phyloP scores from a whole-genome alignment of 805 yeast species.

The Cyberlindnera sargentensis region DNA sequence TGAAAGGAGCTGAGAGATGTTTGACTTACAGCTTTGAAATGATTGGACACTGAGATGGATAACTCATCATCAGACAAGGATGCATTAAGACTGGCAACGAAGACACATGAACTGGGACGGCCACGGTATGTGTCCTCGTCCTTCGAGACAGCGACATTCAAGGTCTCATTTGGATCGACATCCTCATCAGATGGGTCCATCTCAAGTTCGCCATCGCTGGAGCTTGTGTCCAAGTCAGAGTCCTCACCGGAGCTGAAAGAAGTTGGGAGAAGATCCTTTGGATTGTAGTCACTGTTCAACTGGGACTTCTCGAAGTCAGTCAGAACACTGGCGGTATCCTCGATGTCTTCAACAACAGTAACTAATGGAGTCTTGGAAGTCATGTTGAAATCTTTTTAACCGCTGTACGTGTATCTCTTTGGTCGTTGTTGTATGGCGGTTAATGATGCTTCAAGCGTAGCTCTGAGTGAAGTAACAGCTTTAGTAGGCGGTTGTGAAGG shows the following conservation, averaged over 20 bases:
- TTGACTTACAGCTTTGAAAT: constrained; percentile 41
- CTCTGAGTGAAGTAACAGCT: too few species aligned
- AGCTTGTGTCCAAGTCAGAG: constrained; percentile 14
- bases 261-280: constrained; percentile 14
- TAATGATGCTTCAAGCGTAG: not conserved
- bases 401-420: not conserved
- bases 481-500: too few species aligned
- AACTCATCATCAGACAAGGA: constrained; percentile 62
- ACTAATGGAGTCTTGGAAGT: constrained; percentile 9
- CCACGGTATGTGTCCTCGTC: constrained; percentile 33
- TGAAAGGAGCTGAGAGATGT: not conserved
- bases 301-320: constrained; percentile 7
- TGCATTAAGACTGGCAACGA: constrained; percentile 78
- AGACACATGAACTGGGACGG: constrained; percentile 80
- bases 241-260: constrained; percentile 21
- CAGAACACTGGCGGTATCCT: constrained; percentile 4
- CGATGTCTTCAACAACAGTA: constrained; percentile 12
- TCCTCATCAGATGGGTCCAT: constrained; percentile 12
- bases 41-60: constrained; percentile 58
- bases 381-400: constrained; percentile 2
- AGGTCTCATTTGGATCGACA: constrained; percentile 11
- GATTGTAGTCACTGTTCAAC: constrained; percentile 5
- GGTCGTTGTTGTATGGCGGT: not conserved
- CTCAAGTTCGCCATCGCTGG: constrained; percentile 17
- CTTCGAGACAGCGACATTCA: constrained; percentile 1